Evolutionary conservation across 495 filamentous ascomycete species (phyloP).

Genomic region (Hyaloscypha finlandica): DNA sequence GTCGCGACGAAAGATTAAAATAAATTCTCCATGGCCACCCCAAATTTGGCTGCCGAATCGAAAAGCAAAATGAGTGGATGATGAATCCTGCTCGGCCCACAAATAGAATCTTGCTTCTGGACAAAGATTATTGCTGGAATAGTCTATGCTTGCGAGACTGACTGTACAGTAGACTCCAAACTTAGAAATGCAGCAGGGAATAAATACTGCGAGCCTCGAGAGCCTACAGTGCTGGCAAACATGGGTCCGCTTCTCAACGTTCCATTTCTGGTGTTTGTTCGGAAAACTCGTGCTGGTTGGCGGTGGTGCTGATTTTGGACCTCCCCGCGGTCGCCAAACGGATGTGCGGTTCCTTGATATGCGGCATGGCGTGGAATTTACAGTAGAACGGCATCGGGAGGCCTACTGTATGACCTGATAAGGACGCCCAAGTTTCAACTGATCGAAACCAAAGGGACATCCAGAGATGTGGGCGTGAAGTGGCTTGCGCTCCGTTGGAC

Average conservation of each 20-base stretch:
- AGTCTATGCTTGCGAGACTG: not conserved
- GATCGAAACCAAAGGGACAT: not conserved
- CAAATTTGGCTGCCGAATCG: not conserved
- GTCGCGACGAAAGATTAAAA: not conserved
- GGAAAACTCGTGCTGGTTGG: not conserved
- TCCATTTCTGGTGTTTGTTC: not conserved
- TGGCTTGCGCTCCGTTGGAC: slow-evolving; percentile 14
- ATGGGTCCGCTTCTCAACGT: not conserved
- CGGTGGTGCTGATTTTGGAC: not conserved
- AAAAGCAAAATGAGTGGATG: not conserved
- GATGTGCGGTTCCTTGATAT: not conserved
- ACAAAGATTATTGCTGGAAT: not conserved
- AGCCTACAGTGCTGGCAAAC: not conserved
- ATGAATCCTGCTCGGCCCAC: not conserved
- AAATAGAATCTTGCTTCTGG: not conserved
- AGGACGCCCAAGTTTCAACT: slow-evolving; percentile 1
- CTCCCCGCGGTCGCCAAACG: not conserved
- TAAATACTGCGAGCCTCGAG: not conserved
- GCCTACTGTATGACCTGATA: slow-evolving; percentile 1
- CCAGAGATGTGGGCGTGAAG: not conserved
- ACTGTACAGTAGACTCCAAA: not conserved
- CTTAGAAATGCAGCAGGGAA: not conserved
- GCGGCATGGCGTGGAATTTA: not conserved
- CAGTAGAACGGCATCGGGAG: not conserved
- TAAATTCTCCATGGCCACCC: slow-evolving; percentile 5